These are phyloP conservation scores for Populus trichocarpa DNA, from an alignment of 441 rosid genomes.

Conservation along the genomic window DNA sequence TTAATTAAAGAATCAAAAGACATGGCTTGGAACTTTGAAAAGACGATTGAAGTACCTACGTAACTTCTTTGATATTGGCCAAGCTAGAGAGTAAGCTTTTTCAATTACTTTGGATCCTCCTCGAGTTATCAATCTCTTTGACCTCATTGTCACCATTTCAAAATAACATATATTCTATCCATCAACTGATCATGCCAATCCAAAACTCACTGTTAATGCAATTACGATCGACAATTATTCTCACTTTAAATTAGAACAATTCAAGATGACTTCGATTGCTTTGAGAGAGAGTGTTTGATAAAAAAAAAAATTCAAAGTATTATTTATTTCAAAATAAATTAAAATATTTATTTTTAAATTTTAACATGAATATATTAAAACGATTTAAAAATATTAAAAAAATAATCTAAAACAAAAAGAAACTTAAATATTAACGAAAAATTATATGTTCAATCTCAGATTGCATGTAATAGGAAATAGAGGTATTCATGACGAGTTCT, in stretches of 20 bases:
- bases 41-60: not conserved
- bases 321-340: no score
- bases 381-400: no score
- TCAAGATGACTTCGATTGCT: not conserved
- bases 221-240: not conserved
- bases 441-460: not conserved
- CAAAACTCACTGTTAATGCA: slow-evolving; percentile 1
- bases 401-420: no score
- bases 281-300: no score
- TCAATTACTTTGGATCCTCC: slow-evolving; percentile 1
- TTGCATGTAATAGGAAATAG: not conserved
- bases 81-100: not conserved
- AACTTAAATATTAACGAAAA: no score
- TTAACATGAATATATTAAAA: no score
- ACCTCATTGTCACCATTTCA: not conserved
- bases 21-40: slow-evolving; percentile 10
- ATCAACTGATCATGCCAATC: slow-evolving; percentile 1
- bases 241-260: not conserved
- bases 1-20: slow-evolving; percentile 14
- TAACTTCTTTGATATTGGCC: slow-evolving; percentile 8
- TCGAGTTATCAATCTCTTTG: slow-evolving; percentile 9
- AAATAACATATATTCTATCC: slow-evolving; percentile 1
- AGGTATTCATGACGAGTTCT: not conserved
- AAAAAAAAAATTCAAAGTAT: no score
- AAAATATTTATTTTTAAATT: no score